Base-by-base conservation (phyloP, 148 eudicot genomes). In the Chenopodium quinoa region DNA sequence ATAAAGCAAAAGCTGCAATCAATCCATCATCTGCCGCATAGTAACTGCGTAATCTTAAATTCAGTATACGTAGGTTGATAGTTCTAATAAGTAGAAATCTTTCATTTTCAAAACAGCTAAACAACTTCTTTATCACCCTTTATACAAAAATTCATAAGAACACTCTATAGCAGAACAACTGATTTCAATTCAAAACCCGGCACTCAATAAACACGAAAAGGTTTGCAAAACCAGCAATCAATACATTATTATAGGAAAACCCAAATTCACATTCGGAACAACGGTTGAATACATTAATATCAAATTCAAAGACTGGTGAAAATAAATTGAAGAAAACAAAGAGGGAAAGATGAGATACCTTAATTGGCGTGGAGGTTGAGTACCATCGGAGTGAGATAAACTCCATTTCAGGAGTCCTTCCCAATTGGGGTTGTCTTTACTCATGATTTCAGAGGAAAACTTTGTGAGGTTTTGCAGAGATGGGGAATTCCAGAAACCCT, bases 321-420 rank as follows among this genome's bases (percentile, higher is more conserved):
- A 12, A 56, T 2, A 56, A 56, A 56, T 56, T 13, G 4, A 29
- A 48, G 6, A 7, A 65, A 75, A 22, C 71, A 65, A 2, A 23
- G 22, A 54, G 17, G 68, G 10, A 25, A 70, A 40, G 17, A 44
- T 14, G 25, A 67, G 37, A 64, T 78, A 93, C 98, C 98, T 93
- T 34, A 93, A 83, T 76, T 91, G 91, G 10, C 94, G 93, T 73
- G 84, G 79, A 73, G 94, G 79, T 23, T 73, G 78, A 74, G 94
- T 95, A 8, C 92, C 97, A 81, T 95, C 97, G 2, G 98, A 80
- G 58, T 95, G 92, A 60, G 97, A 84, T 37, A 95, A 89, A 79
- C 98, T 95, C 97, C 97, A 95, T 77, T 95, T 95, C 3, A 95
- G 93, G 50, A 95, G 73, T 4, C 98, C 97, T 0, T 95, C 97